Evolutionary conservation across 352 stramenopile species (phyloP).

Genomic region (Pythium scleroteichum): DNA sequence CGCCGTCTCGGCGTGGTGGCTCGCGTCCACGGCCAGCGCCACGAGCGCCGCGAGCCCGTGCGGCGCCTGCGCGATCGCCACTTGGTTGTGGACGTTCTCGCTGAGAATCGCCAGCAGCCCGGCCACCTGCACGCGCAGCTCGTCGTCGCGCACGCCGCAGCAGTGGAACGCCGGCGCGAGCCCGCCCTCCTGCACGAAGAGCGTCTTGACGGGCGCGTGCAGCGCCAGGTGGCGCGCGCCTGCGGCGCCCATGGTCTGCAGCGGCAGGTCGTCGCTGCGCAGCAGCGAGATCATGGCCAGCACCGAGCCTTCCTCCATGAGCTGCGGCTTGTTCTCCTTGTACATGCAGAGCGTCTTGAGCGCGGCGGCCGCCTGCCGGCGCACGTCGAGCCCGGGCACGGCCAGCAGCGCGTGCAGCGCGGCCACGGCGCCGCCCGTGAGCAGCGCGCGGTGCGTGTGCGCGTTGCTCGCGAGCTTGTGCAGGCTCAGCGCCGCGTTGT

Average conservation of each 20-base stretch:
- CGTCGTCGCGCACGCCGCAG: slow-evolving; percentile 60
- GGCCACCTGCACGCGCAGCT: slow-evolving; percentile 89
- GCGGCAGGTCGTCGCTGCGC: slow-evolving; percentile 65
- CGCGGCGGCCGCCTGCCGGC: slow-evolving; percentile 88
- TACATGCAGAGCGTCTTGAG: slow-evolving; percentile 91
- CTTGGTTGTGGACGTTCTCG: slow-evolving; percentile 92
- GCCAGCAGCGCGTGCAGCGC: slow-evolving; percentile 76
- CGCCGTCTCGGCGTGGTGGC: slow-evolving; percentile 77
- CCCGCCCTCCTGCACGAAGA: slow-evolving; percentile 70
- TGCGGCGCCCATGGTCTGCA: slow-evolving; percentile 88
- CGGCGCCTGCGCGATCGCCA: slow-evolving; percentile 80
- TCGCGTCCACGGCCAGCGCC: slow-evolving; percentile 51
- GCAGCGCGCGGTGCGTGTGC: slow-evolving; percentile 66
- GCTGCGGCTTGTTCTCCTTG: slow-evolving; percentile 88
- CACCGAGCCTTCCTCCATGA: slow-evolving; percentile 88
- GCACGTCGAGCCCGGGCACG: slow-evolving; percentile 70
- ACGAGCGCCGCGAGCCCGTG: slow-evolving; percentile 65
- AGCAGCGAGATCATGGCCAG: slow-evolving; percentile 82
- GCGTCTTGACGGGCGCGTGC: slow-evolving; percentile 60
- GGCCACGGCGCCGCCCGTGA: slow-evolving; percentile 56
- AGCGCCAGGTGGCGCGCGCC: slow-evolving; percentile 90
- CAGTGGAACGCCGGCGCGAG: slow-evolving; percentile 65
- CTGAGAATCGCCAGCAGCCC: slow-evolving; percentile 90
- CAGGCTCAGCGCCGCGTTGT: slow-evolving; percentile 86
- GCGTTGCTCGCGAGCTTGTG: slow-evolving; percentile 87